Percentiles rank a stretch among this genome's conserved stretches.
phyloP scores from a whole-genome alignment of 2,329 filamentous ascomycete species.

The Fusarium sp. region DNA sequence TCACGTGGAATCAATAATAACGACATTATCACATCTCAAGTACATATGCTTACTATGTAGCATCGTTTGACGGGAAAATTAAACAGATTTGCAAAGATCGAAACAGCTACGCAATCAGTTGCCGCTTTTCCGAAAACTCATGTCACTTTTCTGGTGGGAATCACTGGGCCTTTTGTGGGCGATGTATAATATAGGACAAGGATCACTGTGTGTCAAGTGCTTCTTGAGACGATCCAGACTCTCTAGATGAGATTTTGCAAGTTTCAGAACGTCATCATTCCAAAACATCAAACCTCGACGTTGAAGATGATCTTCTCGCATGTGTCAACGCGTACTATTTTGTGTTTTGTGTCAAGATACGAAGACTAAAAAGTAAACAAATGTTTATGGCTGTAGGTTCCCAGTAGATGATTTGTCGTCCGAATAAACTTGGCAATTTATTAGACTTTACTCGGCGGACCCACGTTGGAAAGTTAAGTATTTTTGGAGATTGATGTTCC shows the following conservation, averaged over 20 bases:
- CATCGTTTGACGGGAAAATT: slow-evolving; percentile 10
- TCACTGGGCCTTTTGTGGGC: slow-evolving; percentile 14
- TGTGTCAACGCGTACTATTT: background rate
- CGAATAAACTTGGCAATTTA: slow-evolving; percentile 9
- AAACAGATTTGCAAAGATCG: slow-evolving; percentile 2
- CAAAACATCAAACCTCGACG: slow-evolving; percentile 23
- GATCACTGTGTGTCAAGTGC: slow-evolving; percentile 19
- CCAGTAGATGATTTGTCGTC: background rate
- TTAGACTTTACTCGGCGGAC: slow-evolving; percentile 4
- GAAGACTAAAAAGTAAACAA: background rate
- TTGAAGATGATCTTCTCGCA: background rate
- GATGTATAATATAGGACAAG: slow-evolving; percentile 16
- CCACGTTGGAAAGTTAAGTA: background rate
- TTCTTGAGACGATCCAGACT: slow-evolving; percentile 39
- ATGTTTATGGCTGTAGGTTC: background rate
- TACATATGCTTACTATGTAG: background rate
- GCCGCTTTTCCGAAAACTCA: slow-evolving; percentile 28
- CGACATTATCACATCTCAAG: background rate
- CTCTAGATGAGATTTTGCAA: slow-evolving; percentile 13
- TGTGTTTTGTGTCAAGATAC: background rate
- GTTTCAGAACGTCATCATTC: slow-evolving; percentile 31
- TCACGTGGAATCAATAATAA: background rate
- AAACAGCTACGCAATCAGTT: slow-evolving; percentile 1
- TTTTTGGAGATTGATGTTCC: slow-evolving; percentile 5
- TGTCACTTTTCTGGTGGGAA: slow-evolving; percentile 13